A percentile compares a stretch with the other conserved stretches of the same genome.
Conservation (phyloP, 306 rosid species). For the Vigna radiata region DNA sequence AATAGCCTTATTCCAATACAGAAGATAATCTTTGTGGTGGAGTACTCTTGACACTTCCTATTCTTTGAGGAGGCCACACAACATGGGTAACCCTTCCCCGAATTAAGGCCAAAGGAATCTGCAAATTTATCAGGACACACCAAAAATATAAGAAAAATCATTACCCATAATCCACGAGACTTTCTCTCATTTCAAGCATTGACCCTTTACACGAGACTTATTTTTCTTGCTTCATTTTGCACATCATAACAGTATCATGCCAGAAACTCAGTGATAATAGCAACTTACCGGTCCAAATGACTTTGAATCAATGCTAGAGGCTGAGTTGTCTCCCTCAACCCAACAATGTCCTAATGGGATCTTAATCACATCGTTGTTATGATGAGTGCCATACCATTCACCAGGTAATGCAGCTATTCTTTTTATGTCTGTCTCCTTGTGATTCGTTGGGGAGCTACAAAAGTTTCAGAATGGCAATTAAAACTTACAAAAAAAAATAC, state of each 20-base stretch:
- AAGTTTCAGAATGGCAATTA: conserved; percentile 39
- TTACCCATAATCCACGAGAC: not conserved
- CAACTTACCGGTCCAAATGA: conserved; percentile 84
- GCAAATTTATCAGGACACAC: conserved; percentile 51
- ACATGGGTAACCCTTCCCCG: conserved; percentile 85
- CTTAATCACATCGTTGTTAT: conserved; percentile 58
- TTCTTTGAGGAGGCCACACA: conserved; percentile 96
- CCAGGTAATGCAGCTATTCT: conserved; percentile 86
- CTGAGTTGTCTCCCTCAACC: conserved; percentile 90
- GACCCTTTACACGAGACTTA: not conserved
- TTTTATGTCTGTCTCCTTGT: conserved; percentile 82
- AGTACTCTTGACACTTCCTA: conserved; percentile 68
- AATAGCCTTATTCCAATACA: not conserved
- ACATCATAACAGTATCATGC: not conserved
- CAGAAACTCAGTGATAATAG: conserved; percentile 32
- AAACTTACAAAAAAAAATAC: conserved; percentile 12
- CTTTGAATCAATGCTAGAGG: conserved; percentile 86
- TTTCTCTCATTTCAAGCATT: not conserved
- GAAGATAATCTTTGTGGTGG: conserved; percentile 53
- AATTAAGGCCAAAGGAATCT: conserved; percentile 83
- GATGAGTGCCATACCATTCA: conserved; percentile 70
- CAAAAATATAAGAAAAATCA: conserved; percentile 29
- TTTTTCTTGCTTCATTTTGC: conserved; percentile 40
- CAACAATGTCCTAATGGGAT: conserved; percentile 88
- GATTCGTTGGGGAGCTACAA: conserved; percentile 79